Conservation (phyloP, 2,329 filamentous ascomycete genomes). For the Mollisiaceae sp. region DNA sequence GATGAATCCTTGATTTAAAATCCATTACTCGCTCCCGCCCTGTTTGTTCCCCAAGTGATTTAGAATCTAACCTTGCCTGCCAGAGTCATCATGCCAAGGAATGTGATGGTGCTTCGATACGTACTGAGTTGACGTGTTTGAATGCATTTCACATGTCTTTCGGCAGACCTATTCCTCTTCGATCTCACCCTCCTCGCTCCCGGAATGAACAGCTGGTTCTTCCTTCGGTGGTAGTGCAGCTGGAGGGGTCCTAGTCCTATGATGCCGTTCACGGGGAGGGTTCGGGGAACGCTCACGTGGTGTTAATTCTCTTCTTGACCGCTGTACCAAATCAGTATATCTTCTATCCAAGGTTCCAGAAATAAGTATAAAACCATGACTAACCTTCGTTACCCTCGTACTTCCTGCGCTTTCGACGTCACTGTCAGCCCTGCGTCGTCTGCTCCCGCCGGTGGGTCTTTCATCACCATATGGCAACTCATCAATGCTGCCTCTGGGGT, state of each 20-base stretch:
- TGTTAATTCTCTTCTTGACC: constrained; percentile 62
- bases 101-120: constrained; percentile 40
- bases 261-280: constrained; percentile 57
- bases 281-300: constrained; percentile 62
- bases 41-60: constrained; percentile 10
- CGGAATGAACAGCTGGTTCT: constrained; percentile 61
- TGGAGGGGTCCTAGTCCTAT: constrained; percentile 62
- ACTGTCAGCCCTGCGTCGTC: constrained; percentile 79
- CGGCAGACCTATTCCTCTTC: constrained; percentile 68
- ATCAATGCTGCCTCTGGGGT: constrained; percentile 79
- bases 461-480: constrained; percentile 91
- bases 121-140: constrained; percentile 39
- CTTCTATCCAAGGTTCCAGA: not conserved
- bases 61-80: constrained; percentile 34
- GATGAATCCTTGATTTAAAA: constrained; percentile 21
- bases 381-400: constrained; percentile 68
- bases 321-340: constrained; percentile 47
- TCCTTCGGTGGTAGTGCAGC: constrained; percentile 46
- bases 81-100: constrained; percentile 42
- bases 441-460: constrained; percentile 63
- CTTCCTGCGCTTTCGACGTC: constrained; percentile 67
- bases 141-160: constrained; percentile 6
- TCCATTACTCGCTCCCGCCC: constrained; percentile 10
- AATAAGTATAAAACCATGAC: constrained; percentile 17
- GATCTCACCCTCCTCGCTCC: constrained; percentile 97